These are phyloP conservation scores for Phytopythium oedochilum DNA, from an alignment of 352 stramenopile species.

Conservation along the genomic window DNA sequence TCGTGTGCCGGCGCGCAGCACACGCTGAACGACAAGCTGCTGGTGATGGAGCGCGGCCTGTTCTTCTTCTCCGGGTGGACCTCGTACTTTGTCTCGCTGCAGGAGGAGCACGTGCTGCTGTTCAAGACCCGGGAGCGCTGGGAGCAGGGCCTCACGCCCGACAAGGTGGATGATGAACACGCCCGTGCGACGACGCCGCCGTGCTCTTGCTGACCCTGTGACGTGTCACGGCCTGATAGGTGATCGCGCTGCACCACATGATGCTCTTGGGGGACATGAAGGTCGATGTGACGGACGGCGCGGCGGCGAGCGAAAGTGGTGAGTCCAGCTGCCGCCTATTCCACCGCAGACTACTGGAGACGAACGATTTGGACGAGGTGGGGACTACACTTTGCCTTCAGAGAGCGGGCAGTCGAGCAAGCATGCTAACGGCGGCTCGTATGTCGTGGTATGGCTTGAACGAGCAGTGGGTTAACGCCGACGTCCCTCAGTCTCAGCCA, in stretches of 20 bases:
- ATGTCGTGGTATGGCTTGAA: background rate
- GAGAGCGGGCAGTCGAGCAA: background rate
- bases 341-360: slow-evolving; percentile 68
- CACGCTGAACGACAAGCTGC: slow-evolving; percentile 81
- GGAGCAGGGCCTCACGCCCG: slow-evolving; percentile 76
- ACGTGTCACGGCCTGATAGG: slow-evolving; percentile 15
- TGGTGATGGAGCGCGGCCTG: slow-evolving; percentile 77
- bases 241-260: slow-evolving; percentile 66
- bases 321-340: slow-evolving; percentile 47
- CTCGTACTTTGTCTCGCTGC: slow-evolving; percentile 78
- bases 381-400: background rate
- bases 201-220: background rate
- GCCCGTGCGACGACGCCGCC: background rate
- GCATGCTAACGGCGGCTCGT: background rate
- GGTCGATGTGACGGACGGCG: slow-evolving; percentile 51
- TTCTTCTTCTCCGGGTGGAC: slow-evolving; percentile 83
- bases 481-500: slow-evolving; percentile 32
- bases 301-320: slow-evolving; percentile 19
- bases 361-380: slow-evolving; percentile 74
- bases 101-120: slow-evolving; percentile 74
- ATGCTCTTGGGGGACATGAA: slow-evolving; percentile 84
- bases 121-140: slow-evolving; percentile 78
- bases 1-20: slow-evolving; percentile 34
- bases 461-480: slow-evolving; percentile 62
- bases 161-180: slow-evolving; percentile 42